A percentile compares a stretch with the other conserved stretches of the same genome.
Conservation (phyloP, 2,329 filamentous ascomycete species). For the Rutstroemia sp. region DNA sequence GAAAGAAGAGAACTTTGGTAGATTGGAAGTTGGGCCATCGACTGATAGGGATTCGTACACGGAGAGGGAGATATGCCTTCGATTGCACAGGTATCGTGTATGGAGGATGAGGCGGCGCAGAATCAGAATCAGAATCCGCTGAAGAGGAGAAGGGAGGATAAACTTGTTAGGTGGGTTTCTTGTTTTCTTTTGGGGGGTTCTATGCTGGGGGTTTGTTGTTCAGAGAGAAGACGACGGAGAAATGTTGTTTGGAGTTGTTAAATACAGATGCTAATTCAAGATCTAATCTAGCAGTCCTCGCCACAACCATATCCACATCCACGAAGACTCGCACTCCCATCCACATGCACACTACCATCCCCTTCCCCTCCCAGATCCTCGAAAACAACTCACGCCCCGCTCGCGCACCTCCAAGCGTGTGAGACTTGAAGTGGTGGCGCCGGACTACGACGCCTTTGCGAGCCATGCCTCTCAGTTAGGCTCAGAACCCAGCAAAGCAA, state of each 20-base stretch:
- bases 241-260: background rate
- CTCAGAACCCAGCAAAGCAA: background rate
- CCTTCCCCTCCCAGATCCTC: background rate
- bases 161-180: too few relatives aligned
- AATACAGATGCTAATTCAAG: background rate
- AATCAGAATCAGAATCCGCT: too few relatives aligned
- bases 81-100: too few relatives aligned
- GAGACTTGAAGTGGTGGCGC: background rate
- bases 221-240: background rate
- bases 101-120: too few relatives aligned
- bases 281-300: background rate
- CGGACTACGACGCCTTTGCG: background rate
- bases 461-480: background rate
- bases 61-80: too few relatives aligned
- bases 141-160: too few relatives aligned
- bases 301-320: background rate
- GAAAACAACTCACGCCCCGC: conserved; percentile 1
- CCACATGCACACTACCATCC: too few relatives aligned
- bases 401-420: background rate
- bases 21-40: too few relatives aligned
- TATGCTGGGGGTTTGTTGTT: too few relatives aligned
- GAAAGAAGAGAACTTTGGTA: too few relatives aligned
- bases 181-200: too few relatives aligned
- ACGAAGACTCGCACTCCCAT: background rate
- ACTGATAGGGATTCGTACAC: too few relatives aligned